Conservation (phyloP, 805 yeast species). For the Grigorovia humatica region DNA sequence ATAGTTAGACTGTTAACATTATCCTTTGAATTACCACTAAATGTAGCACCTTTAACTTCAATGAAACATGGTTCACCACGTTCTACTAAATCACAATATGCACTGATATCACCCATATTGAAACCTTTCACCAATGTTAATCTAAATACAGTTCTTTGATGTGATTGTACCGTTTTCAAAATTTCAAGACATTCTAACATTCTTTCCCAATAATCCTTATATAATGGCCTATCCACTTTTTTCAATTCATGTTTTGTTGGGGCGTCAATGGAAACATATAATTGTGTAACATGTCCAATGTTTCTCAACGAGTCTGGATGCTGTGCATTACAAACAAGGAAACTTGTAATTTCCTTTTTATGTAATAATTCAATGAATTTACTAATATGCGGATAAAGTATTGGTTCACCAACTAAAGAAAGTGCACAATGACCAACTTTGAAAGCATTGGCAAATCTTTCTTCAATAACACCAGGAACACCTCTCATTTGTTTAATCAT, state of each 20-base stretch:
- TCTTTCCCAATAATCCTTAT: conserved; percentile 89
- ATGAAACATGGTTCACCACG: conserved; percentile 77
- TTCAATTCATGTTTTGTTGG: conserved; percentile 74
- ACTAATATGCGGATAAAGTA: conserved; percentile 84
- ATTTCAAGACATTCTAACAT: conserved; percentile 72
- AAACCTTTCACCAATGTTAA: conserved; percentile 87
- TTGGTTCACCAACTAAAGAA: conserved; percentile 90
- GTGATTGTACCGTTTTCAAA: conserved; percentile 56
- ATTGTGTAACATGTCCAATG: conserved; percentile 72
- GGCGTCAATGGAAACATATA: conserved; percentile 89
- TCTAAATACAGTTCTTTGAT: conserved; percentile 86
- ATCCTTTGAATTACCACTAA: conserved; percentile 79
- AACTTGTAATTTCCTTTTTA: conserved; percentile 69
- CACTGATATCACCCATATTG: conserved; percentile 68
- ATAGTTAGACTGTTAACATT: conserved; percentile 85
- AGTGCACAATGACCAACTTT: conserved; percentile 84
- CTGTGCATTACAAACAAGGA: conserved; percentile 90
- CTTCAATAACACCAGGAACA: conserved; percentile 87
- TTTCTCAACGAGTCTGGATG: conserved; percentile 76
- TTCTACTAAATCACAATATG: conserved; percentile 80
- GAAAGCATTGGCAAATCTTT: conserved; percentile 84
- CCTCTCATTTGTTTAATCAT: conserved; percentile 93
- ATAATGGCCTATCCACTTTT: conserved; percentile 79
- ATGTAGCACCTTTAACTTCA: conserved; percentile 91
- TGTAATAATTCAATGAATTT: conserved; percentile 76